Evolutionary conservation across 202 grass and related monocot genomes (phyloP), one percentile per base, ranked within the genome.

Genomic region (Digitaria exilis): DNA sequence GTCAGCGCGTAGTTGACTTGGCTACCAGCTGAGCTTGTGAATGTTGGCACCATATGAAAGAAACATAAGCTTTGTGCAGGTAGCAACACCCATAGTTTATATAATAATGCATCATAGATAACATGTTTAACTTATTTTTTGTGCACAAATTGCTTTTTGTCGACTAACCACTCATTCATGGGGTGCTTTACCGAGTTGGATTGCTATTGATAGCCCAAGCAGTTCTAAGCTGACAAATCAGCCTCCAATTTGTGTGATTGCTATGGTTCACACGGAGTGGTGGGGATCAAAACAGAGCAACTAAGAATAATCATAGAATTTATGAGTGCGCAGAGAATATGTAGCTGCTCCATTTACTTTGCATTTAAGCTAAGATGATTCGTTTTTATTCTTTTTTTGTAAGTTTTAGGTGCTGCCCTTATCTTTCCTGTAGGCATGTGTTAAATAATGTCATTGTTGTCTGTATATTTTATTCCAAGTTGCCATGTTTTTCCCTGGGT

Each of bases 111-210:
- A 83, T 66, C 42, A 14, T 75, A 52, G 54, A 78, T 87, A 79
- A 52, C 43, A 69, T 73, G 61, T 69, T 75, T 64, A 62, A 14
- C 67, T 73, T 82, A 42, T 19, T 48, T 79, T 82, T 62, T 31
- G 14, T 86, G 50, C 41, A 31, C 45, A 14, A 37, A 57, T 83
- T 62, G 32, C 32, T 76, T 90, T 50, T 79, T 74, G 14, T 83
- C 17, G 26, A 54, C 80, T 80, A 84, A 75, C 76, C 79, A 83
- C 61, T 61, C 42, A 83, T 83, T 66, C 41, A 60, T 51, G 19
- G 64, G 43, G 79, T 90, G 88, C 73, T 83, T 68, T 83, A 75
- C 75, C 73, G 28, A 83, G 43, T 80, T 83, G 61, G 84, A 80
- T 73, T 82, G 79, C 3, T 75, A 26, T 68, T 75, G 74, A 75